phyloP scores from a whole-genome alignment of 2,329 filamentous ascomycete genomes.

The Aspergillus fumigatus region DNA sequence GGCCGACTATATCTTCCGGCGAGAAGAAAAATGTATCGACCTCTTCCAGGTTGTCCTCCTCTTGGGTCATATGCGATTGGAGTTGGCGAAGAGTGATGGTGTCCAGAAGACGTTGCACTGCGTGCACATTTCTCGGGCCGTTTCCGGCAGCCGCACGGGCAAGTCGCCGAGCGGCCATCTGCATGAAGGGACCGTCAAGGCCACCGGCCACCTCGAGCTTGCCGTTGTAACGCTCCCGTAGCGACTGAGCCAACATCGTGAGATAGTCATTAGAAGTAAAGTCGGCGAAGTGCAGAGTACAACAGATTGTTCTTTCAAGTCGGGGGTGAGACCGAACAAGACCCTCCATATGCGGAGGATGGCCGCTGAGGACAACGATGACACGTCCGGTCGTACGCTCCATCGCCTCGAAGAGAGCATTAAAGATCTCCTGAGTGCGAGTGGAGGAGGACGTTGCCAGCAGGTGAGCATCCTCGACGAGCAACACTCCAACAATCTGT shows the following conservation, averaged over 20 bases:
- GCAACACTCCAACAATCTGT: conserved; percentile 12
- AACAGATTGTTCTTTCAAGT: conserved; percentile 13
- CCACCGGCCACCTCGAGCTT: conserved; percentile 19
- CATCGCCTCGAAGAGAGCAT: conserved; percentile 11
- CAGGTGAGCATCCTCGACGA: conserved; percentile 12
- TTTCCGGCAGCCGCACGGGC: conserved; percentile 10
- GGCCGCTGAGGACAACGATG: conserved; percentile 15
- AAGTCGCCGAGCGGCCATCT: conserved; percentile 15
- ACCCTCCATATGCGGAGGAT: conserved; percentile 3
- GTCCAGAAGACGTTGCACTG: conserved; percentile 13
- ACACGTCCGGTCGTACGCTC: conserved; percentile 10
- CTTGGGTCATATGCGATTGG: conserved; percentile 10
- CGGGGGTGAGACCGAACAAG: conserved; percentile 12
- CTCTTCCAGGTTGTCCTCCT: conserved; percentile 13
- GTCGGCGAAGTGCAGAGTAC: conserved; percentile 14
- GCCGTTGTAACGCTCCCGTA: conserved; percentile 11
- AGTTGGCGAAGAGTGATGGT: conserved; percentile 14
- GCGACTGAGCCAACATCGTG: conserved; percentile 9
- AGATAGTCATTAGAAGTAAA: conserved; percentile 12
- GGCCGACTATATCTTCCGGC: conserved; percentile 16
- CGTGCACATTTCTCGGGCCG: conserved; percentile 14
- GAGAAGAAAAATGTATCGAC: conserved; percentile 18
- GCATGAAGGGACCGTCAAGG: conserved; percentile 16
- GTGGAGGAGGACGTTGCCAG: conserved; percentile 1
- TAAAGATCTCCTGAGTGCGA: conserved; percentile 7